phyloP scores from a whole-genome alignment of 768 basidiomycete species.

The Pleurotus ostreatus region DNA sequence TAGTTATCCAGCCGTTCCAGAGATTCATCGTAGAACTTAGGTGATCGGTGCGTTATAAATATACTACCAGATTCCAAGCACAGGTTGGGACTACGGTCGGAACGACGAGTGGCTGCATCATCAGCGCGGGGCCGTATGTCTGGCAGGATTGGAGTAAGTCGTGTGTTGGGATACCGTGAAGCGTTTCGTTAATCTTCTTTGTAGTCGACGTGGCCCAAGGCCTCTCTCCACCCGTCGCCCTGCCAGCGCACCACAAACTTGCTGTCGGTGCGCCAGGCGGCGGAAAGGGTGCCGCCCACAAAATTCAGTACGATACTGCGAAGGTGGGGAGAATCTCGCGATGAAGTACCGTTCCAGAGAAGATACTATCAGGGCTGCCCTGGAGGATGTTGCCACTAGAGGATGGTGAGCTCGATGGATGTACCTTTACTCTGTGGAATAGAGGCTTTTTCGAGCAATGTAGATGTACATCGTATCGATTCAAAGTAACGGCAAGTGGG shows the following conservation, averaged over 20 bases:
- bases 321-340: constrained; percentile 9
- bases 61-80: not conserved
- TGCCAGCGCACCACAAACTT: not conserved
- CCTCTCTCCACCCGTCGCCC: not conserved
- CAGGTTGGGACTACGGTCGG: no score
- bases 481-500: no score
- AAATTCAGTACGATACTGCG: constrained; percentile 5
- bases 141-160: constrained; percentile 21
- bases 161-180: not conserved
- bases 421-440: no score
- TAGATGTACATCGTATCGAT: no score
- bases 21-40: no score
- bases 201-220: constrained; percentile 12
- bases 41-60: no score
- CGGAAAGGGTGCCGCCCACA: not conserved
- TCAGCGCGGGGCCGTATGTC: constrained; percentile 4
- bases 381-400: constrained; percentile 9
- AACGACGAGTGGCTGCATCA: no score
- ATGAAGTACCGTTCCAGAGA: constrained; percentile 9
- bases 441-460: no score
- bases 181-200: not conserved
- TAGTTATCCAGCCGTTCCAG: no score
- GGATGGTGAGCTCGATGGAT: constrained; percentile 1
- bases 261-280: not conserved
- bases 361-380: constrained; percentile 5